Percentiles rank a stretch among this genome's conserved stretches.
phyloP scores from a whole-genome alignment of 169 alveolate species.

The Amoebophrya sp. region DNA sequence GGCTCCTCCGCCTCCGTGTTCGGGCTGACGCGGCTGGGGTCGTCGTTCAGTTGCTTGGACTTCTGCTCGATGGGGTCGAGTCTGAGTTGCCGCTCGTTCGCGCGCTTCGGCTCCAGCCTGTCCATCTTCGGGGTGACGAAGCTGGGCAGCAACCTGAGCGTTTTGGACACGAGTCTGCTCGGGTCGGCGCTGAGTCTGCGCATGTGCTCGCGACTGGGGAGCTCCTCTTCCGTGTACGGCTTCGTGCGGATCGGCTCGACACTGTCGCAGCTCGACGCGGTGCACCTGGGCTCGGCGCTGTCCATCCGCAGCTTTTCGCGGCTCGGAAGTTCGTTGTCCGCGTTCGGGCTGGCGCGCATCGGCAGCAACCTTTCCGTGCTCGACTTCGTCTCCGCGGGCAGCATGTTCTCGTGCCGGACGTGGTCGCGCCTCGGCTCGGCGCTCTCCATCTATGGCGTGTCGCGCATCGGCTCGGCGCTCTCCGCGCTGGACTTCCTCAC shows the following conservation, averaged over 20 bases:
- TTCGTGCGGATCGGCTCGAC: too few relatives aligned
- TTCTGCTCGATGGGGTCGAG: neutral
- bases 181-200: neutral
- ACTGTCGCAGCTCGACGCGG: neutral
- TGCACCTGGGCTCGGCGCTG: neutral
- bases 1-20: neutral
- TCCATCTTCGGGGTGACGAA: neutral
- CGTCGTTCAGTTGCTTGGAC: neutral
- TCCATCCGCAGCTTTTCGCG: neutral
- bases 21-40: neutral
- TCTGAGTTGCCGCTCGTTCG: constrained; percentile 5
- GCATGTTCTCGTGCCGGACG: neutral
- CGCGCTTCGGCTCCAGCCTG: constrained; percentile 5
- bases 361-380: neutral
- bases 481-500: neutral
- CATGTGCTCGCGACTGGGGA: too few relatives aligned
- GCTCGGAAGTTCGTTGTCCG: neutral
- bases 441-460: constrained; percentile 1
- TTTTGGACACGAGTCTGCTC: neutral
- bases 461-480: neutral
- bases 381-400: neutral
- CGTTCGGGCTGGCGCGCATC: neutral
- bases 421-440: neutral
- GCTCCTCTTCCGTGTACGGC: too few relatives aligned
- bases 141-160: neutral